Evolutionary conservation across 768 basidiomycete genomes (phyloP).

Genomic region (Lactarius tabidus): DNA sequence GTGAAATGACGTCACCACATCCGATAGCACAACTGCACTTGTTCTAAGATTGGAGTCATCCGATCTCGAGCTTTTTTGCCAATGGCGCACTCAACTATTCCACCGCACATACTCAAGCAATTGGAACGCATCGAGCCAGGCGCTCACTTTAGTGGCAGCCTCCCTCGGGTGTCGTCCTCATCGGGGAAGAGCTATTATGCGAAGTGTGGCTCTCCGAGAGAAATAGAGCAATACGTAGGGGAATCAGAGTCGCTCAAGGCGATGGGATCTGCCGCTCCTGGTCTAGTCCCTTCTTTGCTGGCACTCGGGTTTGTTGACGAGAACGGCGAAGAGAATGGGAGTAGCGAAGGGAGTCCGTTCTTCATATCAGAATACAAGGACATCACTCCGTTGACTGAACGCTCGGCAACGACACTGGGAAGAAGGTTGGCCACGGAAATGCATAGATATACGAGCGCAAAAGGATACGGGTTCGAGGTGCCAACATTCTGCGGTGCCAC

Average conservation of each 20-base stretch:
- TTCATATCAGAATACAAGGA: slow-evolving; percentile 76
- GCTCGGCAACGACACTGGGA: slow-evolving; percentile 49
- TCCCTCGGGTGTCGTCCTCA: slow-evolving; percentile 53
- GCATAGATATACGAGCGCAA: slow-evolving; percentile 49
- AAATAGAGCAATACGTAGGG: slow-evolving; percentile 62
- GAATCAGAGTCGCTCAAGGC: slow-evolving; percentile 66
- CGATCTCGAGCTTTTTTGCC: slow-evolving; percentile 1
- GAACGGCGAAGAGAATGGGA: slow-evolving; percentile 29
- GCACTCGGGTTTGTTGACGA: slow-evolving; percentile 40
- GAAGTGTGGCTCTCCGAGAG: slow-evolving; percentile 50
- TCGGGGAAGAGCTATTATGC: slow-evolving; percentile 56
- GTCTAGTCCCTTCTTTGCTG: slow-evolving; percentile 56
- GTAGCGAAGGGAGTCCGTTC: slow-evolving; percentile 45
- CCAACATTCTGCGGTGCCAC: slow-evolving; percentile 79
- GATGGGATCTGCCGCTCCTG: slow-evolving; percentile 62
- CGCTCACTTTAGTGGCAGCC: slow-evolving; percentile 42
- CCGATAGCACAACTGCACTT: background rate
- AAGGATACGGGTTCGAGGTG: slow-evolving; percentile 65
- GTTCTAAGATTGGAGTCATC: background rate
- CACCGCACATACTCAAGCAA: slow-evolving; percentile 38
- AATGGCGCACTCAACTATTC: slow-evolving; percentile 20
- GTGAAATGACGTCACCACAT: background rate
- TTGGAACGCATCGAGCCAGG: slow-evolving; percentile 49
- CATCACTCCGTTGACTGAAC: slow-evolving; percentile 43
- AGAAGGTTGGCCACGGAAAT: slow-evolving; percentile 63